Evolutionary conservation across 495 filamentous ascomycete genomes (phyloP), one percentile per base, ranked within the genome.

Genomic region (Aspergillus bridgeri): DNA sequence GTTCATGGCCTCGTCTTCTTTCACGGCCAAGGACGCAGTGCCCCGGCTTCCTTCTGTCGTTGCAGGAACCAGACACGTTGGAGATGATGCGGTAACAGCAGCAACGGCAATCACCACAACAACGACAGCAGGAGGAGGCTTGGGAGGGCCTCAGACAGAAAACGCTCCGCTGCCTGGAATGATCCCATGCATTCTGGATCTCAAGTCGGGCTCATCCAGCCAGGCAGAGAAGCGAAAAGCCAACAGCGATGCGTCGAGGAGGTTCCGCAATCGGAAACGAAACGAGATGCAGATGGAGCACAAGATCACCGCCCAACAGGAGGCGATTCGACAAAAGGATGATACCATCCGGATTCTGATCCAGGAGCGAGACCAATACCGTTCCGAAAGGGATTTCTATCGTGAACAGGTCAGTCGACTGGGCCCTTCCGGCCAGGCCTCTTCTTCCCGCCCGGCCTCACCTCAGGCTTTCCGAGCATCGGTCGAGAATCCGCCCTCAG

Each of bases 181-280:
- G 69, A 88, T 92, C 55, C 84, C 85, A 53, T 84, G 90, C 57
- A 77, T 71, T 13, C 44, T 78, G 27, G 83, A 95, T 65, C 81
- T 89, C 61, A 90, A 91, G 59, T 86, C 87, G 59, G 92, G 86
- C 20, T 96, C 89, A 56, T 90, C 88, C 60, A 86, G 86, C 61
- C 88, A 90, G 63, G 91, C 95, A 60, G 90, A 96, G 75, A 98
- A 96, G 72, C 81, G 90, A 51, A 90, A 91, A 74, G 87, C 91
- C 43, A 98, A 98, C 68, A 96, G 95, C 51, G 90, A 90, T 46
- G 94, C 94, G 7, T 96, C 92, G 43, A 86, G 91, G 56, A 79
- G 94, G 44, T 97, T 98, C 64, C 86, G 94, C 54, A 86, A 89
- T 66, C 82, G 93, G 52, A 98, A 97, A 70, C 88, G 94, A 65